Percentiles rank a stretch among this genome's conserved stretches.
Conservation (phyloP, 345 rosid genomes). For the Nasturtium officinale region DNA sequence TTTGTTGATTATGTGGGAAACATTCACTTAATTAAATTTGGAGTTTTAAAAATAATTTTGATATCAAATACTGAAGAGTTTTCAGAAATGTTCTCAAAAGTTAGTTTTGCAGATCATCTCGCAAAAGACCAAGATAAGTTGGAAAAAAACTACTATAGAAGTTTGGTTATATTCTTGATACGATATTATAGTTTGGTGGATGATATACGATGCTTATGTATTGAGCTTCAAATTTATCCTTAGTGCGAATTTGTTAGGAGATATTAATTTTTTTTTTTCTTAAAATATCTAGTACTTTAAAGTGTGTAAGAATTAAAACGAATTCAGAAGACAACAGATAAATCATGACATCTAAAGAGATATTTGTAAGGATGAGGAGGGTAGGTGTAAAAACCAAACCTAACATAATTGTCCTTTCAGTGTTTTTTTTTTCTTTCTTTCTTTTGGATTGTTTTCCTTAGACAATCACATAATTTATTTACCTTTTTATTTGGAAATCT, state of each 20-base stretch:
- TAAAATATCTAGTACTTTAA: not conserved
- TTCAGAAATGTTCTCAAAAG: not conserved
- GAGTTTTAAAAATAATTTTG: no score
- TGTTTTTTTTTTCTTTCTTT: not conserved
- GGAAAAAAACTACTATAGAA: not conserved
- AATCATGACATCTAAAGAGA: constrained; percentile 31
- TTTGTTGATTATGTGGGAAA: constrained; percentile 19
- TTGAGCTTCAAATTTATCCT: not conserved
- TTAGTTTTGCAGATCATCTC: not conserved
- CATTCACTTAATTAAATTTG: no score
- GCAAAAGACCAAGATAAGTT: not conserved
- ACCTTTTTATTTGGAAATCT: not conserved
- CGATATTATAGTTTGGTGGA: not conserved
- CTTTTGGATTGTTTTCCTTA: not conserved
- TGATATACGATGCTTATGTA: not conserved
- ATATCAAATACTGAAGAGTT: no score
- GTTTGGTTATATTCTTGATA: not conserved
- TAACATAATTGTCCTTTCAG: constrained; percentile 38
- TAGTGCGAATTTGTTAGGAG: not conserved
- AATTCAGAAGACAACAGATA: constrained; percentile 16
- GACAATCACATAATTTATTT: constrained; percentile 2
- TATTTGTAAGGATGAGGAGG: constrained; percentile 8
- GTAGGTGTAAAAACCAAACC: constrained; percentile 34
- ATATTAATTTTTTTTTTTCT: not conserved
- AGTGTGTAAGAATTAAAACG: constrained; percentile 11